phyloP scores from a whole-genome alignment of 805 yeast species.

The Schwanniomyces polymorphus region DNA sequence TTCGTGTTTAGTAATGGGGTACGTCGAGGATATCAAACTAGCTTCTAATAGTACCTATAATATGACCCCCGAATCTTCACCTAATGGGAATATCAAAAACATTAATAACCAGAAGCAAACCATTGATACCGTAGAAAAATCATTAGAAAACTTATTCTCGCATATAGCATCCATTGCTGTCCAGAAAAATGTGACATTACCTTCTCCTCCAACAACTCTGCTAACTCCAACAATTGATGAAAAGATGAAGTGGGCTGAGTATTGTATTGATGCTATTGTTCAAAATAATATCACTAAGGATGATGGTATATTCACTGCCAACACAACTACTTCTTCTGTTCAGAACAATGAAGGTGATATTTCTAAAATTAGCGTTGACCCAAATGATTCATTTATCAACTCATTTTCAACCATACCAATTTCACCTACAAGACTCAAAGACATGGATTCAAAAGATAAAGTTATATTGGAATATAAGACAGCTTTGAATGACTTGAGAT shows the following conservation, averaged over 20 bases:
- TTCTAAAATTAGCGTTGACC: slow-evolving; percentile 6
- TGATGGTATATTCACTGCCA: neutral
- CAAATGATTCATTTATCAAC: slow-evolving; percentile 20
- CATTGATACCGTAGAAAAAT: slow-evolving; percentile 2
- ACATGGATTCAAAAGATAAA: slow-evolving; percentile 15
- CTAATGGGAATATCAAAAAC: slow-evolving; percentile 1
- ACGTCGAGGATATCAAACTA: slow-evolving; percentile 42
- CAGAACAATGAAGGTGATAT: slow-evolving; percentile 11
- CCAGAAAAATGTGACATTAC: slow-evolving; percentile 40
- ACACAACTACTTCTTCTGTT: slow-evolving; percentile 8
- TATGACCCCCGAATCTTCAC: slow-evolving; percentile 8
- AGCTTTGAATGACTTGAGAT: slow-evolving; percentile 66
- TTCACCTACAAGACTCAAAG: slow-evolving; percentile 16
- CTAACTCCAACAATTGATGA: slow-evolving; percentile 20
- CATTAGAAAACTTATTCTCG: slow-evolving; percentile 46
- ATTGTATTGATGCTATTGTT: slow-evolving; percentile 38
- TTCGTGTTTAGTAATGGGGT: slow-evolving; percentile 47
- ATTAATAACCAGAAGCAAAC: neutral
- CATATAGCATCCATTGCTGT: slow-evolving; percentile 49
- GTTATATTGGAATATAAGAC: slow-evolving; percentile 44
- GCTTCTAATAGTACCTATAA: slow-evolving; percentile 9
- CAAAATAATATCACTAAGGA: slow-evolving; percentile 1
- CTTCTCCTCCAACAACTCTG: slow-evolving; percentile 22
- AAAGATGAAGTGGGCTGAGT: slow-evolving; percentile 35
- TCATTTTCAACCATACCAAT: slow-evolving; percentile 29